Conservation (phyloP, 1,139 yeast genomes). For the Suhomyces maxii region DNA sequence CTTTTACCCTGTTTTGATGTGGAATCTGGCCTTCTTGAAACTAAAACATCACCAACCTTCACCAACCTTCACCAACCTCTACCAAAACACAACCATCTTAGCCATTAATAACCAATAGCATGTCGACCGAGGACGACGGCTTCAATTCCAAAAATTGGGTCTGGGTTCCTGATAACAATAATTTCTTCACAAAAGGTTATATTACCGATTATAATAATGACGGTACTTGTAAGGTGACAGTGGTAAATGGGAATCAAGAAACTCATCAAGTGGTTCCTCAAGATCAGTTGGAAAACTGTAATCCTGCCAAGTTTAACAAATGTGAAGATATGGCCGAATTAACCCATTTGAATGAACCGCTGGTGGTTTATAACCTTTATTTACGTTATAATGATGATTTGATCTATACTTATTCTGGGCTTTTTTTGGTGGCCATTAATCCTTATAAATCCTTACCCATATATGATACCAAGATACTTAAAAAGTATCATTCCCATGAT, state of each 20-base stretch:
- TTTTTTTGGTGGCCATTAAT: conserved; percentile 92
- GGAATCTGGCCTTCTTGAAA: not conserved
- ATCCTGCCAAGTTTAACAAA: conserved; percentile 89
- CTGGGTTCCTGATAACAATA: conserved; percentile 76
- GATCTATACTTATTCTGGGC: conserved; percentile 78
- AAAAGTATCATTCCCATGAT: conserved; percentile 51
- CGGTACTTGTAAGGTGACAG: conserved; percentile 51
- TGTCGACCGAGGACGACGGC: conserved; percentile 46
- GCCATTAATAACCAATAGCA: conserved; percentile 1
- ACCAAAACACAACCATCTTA: not conserved
- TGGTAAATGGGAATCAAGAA: conserved; percentile 47
- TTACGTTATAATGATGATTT: conserved; percentile 74
- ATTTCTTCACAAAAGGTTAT: conserved; percentile 69
- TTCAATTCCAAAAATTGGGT: conserved; percentile 64
- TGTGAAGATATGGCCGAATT: conserved; percentile 95
- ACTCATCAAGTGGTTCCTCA: conserved; percentile 32
- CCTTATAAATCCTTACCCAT: conserved; percentile 83
- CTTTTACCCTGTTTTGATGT: not conserved
- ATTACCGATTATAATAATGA: conserved; percentile 56
- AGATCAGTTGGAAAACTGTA: conserved; percentile 61
- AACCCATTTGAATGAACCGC: conserved; percentile 92
- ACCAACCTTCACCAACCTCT: not conserved
- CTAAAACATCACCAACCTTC: not conserved
- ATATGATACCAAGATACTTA: conserved; percentile 61
- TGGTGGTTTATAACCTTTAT: conserved; percentile 80